Conservation (phyloP, 2,329 filamentous ascomycete species). For the Aspergillus melleus region DNA sequence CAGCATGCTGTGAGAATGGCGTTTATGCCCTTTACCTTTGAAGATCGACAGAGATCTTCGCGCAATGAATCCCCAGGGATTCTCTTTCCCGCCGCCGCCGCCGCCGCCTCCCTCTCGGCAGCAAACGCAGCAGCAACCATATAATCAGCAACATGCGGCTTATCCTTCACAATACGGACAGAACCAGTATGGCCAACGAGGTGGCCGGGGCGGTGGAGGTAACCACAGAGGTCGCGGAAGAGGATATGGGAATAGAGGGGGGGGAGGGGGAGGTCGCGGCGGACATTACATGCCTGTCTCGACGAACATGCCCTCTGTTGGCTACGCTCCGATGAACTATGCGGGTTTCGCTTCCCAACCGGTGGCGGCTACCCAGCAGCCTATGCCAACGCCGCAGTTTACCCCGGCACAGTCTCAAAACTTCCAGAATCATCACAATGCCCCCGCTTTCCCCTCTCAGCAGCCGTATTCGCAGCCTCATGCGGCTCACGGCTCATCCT, state of each 20-base stretch:
- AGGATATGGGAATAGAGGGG: constrained; percentile 34
- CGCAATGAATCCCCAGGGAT: constrained; percentile 43
- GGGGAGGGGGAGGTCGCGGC: constrained; percentile 32
- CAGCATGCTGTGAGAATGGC: constrained; percentile 29
- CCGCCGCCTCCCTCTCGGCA: constrained; percentile 35
- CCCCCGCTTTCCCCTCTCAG: constrained; percentile 22
- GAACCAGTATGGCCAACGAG: constrained; percentile 25
- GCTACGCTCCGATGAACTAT: constrained; percentile 32
- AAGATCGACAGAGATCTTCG: constrained; percentile 25
- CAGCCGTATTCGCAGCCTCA: constrained; percentile 28
- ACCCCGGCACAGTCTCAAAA: constrained; percentile 22
- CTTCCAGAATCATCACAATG: constrained; percentile 23
- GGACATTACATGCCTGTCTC: constrained; percentile 25
- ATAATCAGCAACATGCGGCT: constrained; percentile 16
- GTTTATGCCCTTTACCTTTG: constrained; percentile 23
- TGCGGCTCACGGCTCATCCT: constrained; percentile 22
- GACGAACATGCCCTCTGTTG: constrained; percentile 25
- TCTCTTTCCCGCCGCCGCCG: constrained; percentile 49
- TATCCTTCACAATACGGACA: constrained; percentile 30
- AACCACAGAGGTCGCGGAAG: constrained; percentile 35
- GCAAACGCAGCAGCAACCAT: constrained; percentile 21
- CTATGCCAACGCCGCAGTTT: constrained; percentile 27
- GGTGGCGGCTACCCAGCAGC: constrained; percentile 24
- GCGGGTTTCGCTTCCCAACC: constrained; percentile 29
- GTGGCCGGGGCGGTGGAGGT: constrained; percentile 28